A percentile compares a stretch with the other conserved stretches of the same genome.
Conservation (phyloP, 106 monocot species). For the Dioscorea alata region DNA sequence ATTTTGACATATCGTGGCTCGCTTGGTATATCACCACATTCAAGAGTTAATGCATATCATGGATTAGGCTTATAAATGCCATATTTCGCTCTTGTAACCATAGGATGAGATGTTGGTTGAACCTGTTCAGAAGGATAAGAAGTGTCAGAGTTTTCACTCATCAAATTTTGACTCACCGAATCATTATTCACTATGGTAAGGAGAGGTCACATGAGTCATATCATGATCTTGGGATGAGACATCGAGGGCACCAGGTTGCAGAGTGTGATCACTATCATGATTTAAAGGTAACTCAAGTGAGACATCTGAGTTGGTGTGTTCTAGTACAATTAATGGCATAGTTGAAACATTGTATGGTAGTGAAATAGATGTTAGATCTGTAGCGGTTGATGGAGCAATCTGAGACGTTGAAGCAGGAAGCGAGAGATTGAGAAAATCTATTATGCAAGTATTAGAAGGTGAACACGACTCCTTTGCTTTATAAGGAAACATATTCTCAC, state of each 20-base stretch:
- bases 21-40: background rate
- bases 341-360: too few relatives aligned
- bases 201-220: background rate
- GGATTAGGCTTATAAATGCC: background rate
- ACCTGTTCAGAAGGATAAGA: background rate
- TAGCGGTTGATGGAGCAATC: background rate
- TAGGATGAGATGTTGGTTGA: background rate
- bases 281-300: background rate
- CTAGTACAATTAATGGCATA: background rate
- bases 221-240: background rate
- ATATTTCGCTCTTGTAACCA: background rate
- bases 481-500: background rate
- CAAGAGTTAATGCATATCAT: background rate
- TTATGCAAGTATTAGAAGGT: background rate
- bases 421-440: background rate
- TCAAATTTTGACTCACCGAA: too few relatives aligned
- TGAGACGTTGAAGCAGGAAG: background rate
- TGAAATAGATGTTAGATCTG: too few relatives aligned
- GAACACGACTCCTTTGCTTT: background rate
- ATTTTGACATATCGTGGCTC: background rate
- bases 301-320: background rate
- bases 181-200: background rate
- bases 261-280: background rate
- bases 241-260: background rate
- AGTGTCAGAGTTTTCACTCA: background rate